Conservation (phyloP, 805 yeast species). For the Saturnispora serradocipensis region DNA sequence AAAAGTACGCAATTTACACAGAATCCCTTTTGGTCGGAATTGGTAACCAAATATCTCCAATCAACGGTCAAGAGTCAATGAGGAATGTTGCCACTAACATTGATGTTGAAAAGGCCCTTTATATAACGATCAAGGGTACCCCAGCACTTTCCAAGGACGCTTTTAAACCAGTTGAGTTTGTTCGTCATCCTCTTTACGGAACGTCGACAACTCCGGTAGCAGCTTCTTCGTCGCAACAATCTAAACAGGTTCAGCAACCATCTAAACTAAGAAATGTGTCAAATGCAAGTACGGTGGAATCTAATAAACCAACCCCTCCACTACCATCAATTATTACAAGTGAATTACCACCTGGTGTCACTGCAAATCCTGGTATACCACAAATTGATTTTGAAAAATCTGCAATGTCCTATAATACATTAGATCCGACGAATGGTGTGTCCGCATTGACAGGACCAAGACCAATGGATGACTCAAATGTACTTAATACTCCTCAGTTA, state of each 20-base stretch:
- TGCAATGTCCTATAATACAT: conserved; percentile 15
- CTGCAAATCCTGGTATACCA: conserved; percentile 1
- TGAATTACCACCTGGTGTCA: conserved; percentile 1
- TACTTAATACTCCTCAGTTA: not conserved
- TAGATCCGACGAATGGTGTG: conserved; percentile 19
- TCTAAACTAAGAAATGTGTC: conserved; percentile 6
- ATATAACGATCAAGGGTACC: conserved; percentile 43
- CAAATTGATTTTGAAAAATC: not conserved
- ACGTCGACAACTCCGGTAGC: conserved; percentile 8
- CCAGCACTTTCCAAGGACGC: conserved; percentile 25
- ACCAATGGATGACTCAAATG: conserved; percentile 9
- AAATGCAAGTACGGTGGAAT: conserved; percentile 1
- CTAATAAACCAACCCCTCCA: conserved; percentile 9
- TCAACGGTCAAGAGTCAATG: conserved; percentile 52
- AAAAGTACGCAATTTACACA: conserved; percentile 78
- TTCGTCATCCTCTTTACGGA: conserved; percentile 56
- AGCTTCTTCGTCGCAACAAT: not conserved
- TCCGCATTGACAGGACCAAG: conserved; percentile 19
- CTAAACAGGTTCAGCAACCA: conserved; percentile 3
- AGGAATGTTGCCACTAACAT: conserved; percentile 65
- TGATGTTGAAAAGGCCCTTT: conserved; percentile 77
- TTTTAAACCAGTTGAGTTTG: conserved; percentile 61
- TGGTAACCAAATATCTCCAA: conserved; percentile 76
- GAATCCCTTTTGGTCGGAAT: conserved; percentile 77
- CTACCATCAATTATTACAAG: not conserved